Conservation (phyloP, 345 rosid genomes). For the Aurinia saxatilis region DNA sequence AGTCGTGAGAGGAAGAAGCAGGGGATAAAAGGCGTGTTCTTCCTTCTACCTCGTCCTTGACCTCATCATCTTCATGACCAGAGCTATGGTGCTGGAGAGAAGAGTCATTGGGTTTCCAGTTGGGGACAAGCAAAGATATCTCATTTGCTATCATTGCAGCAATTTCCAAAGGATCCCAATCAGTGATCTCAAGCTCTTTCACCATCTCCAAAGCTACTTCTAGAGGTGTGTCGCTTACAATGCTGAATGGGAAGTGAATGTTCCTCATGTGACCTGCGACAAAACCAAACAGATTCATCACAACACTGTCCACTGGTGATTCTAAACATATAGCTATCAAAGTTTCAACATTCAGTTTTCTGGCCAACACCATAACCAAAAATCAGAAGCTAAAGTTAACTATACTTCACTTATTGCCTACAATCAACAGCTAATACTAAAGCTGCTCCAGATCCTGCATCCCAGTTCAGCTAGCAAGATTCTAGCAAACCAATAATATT, state of each 20-base stretch:
- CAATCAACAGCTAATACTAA: neutral
- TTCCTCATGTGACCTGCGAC: constrained; percentile 65
- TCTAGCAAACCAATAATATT: neutral
- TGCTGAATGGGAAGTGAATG: constrained; percentile 75
- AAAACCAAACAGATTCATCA: neutral
- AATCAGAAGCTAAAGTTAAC: neutral
- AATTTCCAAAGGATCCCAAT: constrained; percentile 68
- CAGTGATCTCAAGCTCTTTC: constrained; percentile 61
- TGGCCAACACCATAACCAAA: neutral
- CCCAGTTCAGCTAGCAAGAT: neutral
- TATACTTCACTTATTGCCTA: neutral
- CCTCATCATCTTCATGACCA: constrained; percentile 37
- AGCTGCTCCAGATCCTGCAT: neutral
- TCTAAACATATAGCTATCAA: neutral
- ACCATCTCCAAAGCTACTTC: constrained; percentile 95
- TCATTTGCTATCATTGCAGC: constrained; percentile 79
- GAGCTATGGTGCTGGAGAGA: constrained; percentile 20
- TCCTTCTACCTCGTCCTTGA: constrained; percentile 9
- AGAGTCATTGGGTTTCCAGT: constrained; percentile 39
- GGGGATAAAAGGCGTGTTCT: constrained; percentile 35
- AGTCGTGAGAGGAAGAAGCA: constrained; percentile 52
- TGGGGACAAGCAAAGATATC: constrained; percentile 60
- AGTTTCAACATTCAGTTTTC: neutral
- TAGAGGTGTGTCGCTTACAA: constrained; percentile 58
- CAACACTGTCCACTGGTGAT: neutral